Conservation (phyloP, 1,284 basidiomycete species). For the Flammula alnicola region DNA sequence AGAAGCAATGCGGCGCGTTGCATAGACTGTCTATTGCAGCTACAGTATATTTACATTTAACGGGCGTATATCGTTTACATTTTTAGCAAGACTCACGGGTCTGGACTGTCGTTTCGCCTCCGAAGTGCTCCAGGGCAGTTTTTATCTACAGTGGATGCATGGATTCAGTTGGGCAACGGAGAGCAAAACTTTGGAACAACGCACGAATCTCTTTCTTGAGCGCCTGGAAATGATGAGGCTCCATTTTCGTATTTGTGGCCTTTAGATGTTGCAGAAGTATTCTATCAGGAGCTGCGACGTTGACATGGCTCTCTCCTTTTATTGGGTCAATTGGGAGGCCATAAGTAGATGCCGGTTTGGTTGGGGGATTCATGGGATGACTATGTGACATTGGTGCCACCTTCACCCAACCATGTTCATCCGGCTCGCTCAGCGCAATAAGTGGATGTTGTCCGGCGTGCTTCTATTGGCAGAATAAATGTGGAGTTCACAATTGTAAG, state of each 20-base stretch:
- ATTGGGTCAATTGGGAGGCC: neutral
- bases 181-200: neutral
- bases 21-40: neutral
- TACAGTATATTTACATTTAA: neutral
- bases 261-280: neutral
- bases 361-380: neutral
- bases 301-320: neutral
- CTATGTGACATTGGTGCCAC: neutral
- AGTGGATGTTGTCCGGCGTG: slow-evolving; percentile 1
- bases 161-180: neutral
- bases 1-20: neutral
- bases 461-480: too few relatives aligned
- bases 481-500: too few relatives aligned
- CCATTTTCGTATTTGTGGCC: neutral
- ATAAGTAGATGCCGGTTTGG: neutral
- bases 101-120: neutral
- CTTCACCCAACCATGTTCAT: neutral
- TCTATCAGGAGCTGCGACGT: neutral
- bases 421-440: neutral
- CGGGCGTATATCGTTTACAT: neutral
- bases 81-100: neutral
- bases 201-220: neutral
- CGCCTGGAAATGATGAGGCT: neutral
- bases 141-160: neutral
- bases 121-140: neutral